phyloP scores from a whole-genome alignment of 163 green algal species.

The Coccomyxa subellipsoidea region DNA sequence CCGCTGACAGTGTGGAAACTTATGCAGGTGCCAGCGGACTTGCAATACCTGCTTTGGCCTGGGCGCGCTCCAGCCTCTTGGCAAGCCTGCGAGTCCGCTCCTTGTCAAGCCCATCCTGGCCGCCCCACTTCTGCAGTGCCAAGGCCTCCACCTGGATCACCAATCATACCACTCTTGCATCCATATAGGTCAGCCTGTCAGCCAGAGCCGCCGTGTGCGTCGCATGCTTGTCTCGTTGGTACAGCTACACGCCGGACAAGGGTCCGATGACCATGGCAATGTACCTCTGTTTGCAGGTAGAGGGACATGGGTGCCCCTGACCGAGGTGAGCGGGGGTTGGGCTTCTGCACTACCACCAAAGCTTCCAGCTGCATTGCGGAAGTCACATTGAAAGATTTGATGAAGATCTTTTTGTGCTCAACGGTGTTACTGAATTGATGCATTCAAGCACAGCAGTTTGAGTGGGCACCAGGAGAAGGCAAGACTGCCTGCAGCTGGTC shows the following conservation, averaged over 20 bases:
- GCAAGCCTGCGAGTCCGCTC: slow-evolving; percentile 13
- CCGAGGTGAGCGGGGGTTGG: not conserved
- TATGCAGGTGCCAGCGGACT: too few relatives aligned
- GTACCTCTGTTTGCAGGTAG: not conserved
- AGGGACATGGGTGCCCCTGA: not conserved
- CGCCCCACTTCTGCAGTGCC: slow-evolving; percentile 24
- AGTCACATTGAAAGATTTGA: not conserved
- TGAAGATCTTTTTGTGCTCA: too few relatives aligned
- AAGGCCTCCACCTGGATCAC: slow-evolving; percentile 26
- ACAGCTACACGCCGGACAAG: too few relatives aligned
- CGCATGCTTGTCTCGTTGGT: too few relatives aligned
- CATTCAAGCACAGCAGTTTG: not conserved
- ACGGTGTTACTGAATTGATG: too few relatives aligned
- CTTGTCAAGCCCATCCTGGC: slow-evolving; percentile 11
- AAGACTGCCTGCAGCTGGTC: not conserved
- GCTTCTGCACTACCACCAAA: not conserved
- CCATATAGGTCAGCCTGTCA: not conserved
- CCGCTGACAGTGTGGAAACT: too few relatives aligned
- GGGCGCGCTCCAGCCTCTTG: slow-evolving; percentile 8
- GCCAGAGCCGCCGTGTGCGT: too few relatives aligned
- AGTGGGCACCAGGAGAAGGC: not conserved
- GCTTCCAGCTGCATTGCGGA: not conserved
- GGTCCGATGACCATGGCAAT: not conserved
- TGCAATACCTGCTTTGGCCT: not conserved
- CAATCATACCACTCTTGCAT: not conserved